phyloP scores from a whole-genome alignment of 2,329 filamentous ascomycete genomes.

The Talaromyces sp. region DNA sequence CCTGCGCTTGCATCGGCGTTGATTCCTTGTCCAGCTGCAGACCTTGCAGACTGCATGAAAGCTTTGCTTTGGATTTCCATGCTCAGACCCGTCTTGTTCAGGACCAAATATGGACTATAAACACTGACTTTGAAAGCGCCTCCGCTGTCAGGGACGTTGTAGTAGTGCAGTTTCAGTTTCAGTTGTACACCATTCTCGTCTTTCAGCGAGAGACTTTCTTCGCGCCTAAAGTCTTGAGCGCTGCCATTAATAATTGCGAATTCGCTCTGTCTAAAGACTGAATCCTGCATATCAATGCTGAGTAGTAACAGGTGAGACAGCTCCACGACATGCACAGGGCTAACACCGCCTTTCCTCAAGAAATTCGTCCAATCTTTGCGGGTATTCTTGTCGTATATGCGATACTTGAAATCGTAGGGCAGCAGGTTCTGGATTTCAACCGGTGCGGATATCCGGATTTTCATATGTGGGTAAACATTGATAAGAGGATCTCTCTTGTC shows the following conservation, averaged over 20 bases:
- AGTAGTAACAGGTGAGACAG: slow-evolving; percentile 87
- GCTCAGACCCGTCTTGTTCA: slow-evolving; percentile 91
- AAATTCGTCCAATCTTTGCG: slow-evolving; percentile 99
- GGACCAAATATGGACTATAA: slow-evolving; percentile 87
- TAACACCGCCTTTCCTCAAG: slow-evolving; percentile 89
- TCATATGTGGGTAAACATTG: slow-evolving; percentile 89
- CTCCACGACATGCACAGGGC: slow-evolving; percentile 94
- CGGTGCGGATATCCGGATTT: slow-evolving; percentile 82
- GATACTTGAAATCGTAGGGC: slow-evolving; percentile 98
- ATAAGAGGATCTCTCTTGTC: slow-evolving; percentile 79
- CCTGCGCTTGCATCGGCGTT: slow-evolving; percentile 48
- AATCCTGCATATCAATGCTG: slow-evolving; percentile 95
- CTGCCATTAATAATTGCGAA: slow-evolving; percentile 96
- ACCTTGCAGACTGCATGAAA: slow-evolving; percentile 75
- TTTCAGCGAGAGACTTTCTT: slow-evolving; percentile 73
- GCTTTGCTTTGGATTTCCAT: slow-evolving; percentile 85
- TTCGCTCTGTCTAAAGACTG: slow-evolving; percentile 87
- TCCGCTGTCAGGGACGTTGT: slow-evolving; percentile 80
- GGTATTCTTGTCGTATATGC: slow-evolving; percentile 97
- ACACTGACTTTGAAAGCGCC: slow-evolving; percentile 95
- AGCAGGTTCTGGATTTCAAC: slow-evolving; percentile 91
- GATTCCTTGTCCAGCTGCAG: slow-evolving; percentile 75
- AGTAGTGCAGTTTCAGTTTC: slow-evolving; percentile 84
- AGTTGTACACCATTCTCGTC: slow-evolving; percentile 77
- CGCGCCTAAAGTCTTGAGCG: slow-evolving; percentile 78